phyloP scores from a whole-genome alignment of 2,329 filamentous ascomycete species.

The Aspergillus eucalypticola region DNA sequence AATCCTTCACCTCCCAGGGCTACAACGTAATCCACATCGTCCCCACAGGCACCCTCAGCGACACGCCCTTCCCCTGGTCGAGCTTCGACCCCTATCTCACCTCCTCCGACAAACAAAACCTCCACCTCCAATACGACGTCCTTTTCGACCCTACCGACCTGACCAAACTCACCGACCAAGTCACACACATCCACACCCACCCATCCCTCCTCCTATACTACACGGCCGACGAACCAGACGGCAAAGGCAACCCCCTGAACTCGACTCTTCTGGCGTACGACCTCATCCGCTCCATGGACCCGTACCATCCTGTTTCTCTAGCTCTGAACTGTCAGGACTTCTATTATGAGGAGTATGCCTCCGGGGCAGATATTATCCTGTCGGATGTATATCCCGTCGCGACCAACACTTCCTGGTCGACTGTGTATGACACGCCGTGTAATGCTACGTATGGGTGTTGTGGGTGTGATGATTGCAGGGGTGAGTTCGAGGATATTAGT shows the following conservation, averaged over 20 bases:
- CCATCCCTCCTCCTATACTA: constrained; percentile 2
- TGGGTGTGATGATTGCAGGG: not conserved
- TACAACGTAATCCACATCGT: constrained; percentile 9
- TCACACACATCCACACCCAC: not conserved
- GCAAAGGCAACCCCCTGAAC: not conserved
- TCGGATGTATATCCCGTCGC: not conserved
- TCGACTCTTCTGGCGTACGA: not conserved
- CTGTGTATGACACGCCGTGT: not conserved
- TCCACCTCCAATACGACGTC: constrained; percentile 2
- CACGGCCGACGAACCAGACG: constrained; percentile 1
- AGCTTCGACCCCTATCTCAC: not conserved
- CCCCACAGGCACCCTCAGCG: not conserved
- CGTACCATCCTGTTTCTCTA: not conserved
- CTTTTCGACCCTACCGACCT: not conserved
- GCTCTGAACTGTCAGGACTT: constrained; percentile 5
- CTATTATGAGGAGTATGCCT: not conserved
- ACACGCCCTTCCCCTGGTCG: not conserved
- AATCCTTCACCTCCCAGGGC: not conserved
- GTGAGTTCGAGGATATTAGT: not conserved
- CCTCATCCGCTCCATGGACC: not conserved
- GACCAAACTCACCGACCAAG: not conserved
- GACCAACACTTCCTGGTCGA: not conserved
- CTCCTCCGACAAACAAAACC: not conserved
- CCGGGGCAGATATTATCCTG: not conserved
- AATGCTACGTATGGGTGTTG: constrained; percentile 3